phyloP scores from a whole-genome alignment of 2,329 filamentous ascomycete species.

The Calonectria pseudoreteaudii region DNA sequence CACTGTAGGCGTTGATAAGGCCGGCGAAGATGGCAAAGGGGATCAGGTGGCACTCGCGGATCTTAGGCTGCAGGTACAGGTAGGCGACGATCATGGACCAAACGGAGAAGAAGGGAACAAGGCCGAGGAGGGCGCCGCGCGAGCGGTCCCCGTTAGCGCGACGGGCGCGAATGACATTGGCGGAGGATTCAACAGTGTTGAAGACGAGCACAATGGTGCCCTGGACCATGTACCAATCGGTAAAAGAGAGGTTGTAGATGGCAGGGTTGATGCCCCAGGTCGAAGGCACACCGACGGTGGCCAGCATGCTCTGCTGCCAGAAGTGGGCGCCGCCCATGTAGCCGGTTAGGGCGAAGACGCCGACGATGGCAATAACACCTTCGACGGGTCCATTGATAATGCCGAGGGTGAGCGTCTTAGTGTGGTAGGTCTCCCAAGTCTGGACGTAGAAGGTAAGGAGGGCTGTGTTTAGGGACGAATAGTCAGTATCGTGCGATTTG shows the following conservation, averaged over 20 bases:
- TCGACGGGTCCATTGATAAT: conserved; percentile 95
- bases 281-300: conserved; percentile 76
- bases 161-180: conserved; percentile 87
- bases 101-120: conserved; percentile 82
- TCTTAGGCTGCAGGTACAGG: conserved; percentile 85
- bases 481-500: not conserved
- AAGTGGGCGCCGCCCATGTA: conserved; percentile 89
- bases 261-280: conserved; percentile 73
- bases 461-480: conserved; percentile 58
- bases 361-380: conserved; percentile 85
- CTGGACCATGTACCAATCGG: conserved; percentile 92
- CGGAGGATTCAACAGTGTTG: conserved; percentile 83
- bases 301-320: conserved; percentile 88
- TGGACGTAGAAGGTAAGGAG: conserved; percentile 98
- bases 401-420: conserved; percentile 92
- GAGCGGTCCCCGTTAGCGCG: conserved; percentile 78
- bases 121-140: conserved; percentile 81
- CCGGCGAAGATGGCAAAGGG: conserved; percentile 92
- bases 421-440: conserved; percentile 99
- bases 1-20: conserved; percentile 92
- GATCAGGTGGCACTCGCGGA: conserved; percentile 85
- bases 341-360: conserved; percentile 86
- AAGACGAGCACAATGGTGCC: conserved; percentile 83
- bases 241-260: conserved; percentile 86
- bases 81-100: conserved; percentile 85